Base-by-base conservation (phyloP, 305 asterid genomes). In the Solanum aculeatissimum region DNA sequence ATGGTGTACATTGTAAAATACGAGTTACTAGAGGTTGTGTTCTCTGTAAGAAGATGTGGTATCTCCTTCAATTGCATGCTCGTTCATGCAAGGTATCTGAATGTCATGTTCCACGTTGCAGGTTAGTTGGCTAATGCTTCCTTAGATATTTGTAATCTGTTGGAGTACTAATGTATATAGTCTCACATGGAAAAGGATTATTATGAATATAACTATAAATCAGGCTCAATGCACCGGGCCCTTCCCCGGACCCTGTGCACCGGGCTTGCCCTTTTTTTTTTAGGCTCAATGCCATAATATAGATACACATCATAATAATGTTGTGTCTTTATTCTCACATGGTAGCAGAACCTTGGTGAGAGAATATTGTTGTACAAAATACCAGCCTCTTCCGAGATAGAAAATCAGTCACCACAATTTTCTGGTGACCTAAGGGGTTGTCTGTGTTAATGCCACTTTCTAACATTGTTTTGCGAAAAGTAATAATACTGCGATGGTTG, bases 21-120 rank as follows among this genome's bases (percentile, higher is more conserved):
- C 98, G 99, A 84, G 98, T 98, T 69, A 89, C 98, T 53, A 98
- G 98, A 66, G 98, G 99, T 54, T 97, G 99, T 88, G 86, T 87
- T 57, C 89, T 97, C 88, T 97, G 99, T 85, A 94, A 94, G 93
- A 95, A 93, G 90, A 97, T 95, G 99, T 97, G 99, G 99, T 89
- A 97, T 91, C 98, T 97, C 87, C 98, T 97, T 88, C 98, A 94
- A 90, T 95, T 97, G 87, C 99, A 97, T 88, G 94, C 98, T 55
- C 97, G 99, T 62, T 95, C 98, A 60, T 97, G 99, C 94, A 95
- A 92, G 87, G 99, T 92, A 91, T 91, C 98, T 60, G 86, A 90
- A 81, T 97, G 99, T 92, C 87, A 86, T 85, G 99, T 97, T 54
- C 99, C 99, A 0, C 98, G 99, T 27, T 97, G 99, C 99, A 95